Conservation (phyloP, 257 asterid species). For the Capsicum pubescens region DNA sequence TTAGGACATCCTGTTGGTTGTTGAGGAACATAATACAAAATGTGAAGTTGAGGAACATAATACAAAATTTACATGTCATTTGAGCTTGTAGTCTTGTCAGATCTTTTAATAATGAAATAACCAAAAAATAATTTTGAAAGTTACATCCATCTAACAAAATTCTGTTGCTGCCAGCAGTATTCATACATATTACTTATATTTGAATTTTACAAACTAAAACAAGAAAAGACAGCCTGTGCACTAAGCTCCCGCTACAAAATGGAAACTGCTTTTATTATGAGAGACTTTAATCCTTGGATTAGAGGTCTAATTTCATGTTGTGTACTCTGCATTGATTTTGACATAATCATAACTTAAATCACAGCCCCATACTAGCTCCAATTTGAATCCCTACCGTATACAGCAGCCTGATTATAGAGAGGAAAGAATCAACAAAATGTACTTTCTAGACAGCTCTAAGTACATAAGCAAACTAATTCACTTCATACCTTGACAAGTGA, state of each 20-base stretch:
- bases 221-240: too few relatives aligned
- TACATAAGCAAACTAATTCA: background rate
- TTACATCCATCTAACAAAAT: too few relatives aligned
- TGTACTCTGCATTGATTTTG: conserved; percentile 89
- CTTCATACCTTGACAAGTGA: conserved; percentile 78
- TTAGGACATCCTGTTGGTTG: too few relatives aligned
- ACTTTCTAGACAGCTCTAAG: conserved; percentile 18
- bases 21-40: too few relatives aligned
- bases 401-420: conserved; percentile 68
- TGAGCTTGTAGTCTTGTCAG: too few relatives aligned
- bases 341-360: conserved; percentile 94
- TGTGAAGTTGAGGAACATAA: too few relatives aligned
- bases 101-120: too few relatives aligned
- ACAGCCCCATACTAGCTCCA: conserved; percentile 99
- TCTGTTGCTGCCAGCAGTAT: too few relatives aligned
- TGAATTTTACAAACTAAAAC: background rate
- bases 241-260: too few relatives aligned
- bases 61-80: too few relatives aligned
- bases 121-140: too few relatives aligned
- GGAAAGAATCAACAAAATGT: conserved; percentile 30
- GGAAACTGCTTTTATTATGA: background rate
- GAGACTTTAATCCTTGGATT: background rate
- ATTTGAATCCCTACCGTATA: conserved; percentile 95
- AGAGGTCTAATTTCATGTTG: conserved; percentile 37
- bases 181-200: too few relatives aligned